Conservation (phyloP, 2,329 filamentous ascomycete genomes). For the Diaporthe vaccinii region DNA sequence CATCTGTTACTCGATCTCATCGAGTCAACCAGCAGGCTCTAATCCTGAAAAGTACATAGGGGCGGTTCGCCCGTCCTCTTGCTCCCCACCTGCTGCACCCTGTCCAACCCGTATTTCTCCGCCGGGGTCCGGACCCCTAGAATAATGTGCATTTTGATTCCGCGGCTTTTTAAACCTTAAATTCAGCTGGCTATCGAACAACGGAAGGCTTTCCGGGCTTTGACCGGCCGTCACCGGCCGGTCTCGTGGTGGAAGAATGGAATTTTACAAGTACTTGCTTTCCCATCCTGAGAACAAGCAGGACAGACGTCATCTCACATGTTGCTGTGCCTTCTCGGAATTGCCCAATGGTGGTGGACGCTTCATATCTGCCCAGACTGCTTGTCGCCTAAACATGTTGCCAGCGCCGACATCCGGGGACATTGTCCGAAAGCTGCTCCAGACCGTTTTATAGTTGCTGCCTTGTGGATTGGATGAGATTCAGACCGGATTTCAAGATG, state of each 20-base stretch:
- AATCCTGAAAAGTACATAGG: conserved; percentile 6
- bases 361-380: not conserved
- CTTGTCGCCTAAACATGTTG: not conserved
- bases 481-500: too few relatives aligned
- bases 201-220: not conserved
- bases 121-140: not conserved
- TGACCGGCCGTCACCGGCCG: not conserved
- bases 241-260: not conserved
- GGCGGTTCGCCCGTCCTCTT: not conserved
- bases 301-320: conserved; percentile 1
- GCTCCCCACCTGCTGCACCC: not conserved
- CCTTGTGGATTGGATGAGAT: too few relatives aligned
- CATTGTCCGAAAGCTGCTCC: not conserved
- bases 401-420: too few relatives aligned
- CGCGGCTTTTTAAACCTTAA: not conserved
- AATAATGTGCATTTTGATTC: not conserved
- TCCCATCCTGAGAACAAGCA: not conserved
- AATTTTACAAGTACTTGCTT: not conserved
- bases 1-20: conserved; percentile 59
- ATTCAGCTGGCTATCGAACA: not conserved
- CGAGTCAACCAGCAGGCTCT: conserved; percentile 53
- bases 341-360: not conserved
- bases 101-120: not conserved
- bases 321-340: not conserved
- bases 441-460: not conserved